These are phyloP conservation scores for Fragaria nilgerrensis DNA, from an alignment of 306 rosid species.

Conservation along the genomic window DNA sequence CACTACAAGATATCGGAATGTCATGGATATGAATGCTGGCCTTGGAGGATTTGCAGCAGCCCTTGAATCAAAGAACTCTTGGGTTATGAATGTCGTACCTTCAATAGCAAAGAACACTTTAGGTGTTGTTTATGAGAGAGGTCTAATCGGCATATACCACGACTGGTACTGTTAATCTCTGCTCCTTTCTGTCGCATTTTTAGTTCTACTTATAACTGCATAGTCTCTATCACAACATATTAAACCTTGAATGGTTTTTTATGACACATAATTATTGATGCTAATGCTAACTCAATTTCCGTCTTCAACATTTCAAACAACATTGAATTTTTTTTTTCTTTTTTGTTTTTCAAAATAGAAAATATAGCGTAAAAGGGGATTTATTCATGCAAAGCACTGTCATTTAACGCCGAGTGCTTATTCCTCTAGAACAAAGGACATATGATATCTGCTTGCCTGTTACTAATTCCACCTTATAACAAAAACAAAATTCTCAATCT, in stretches of 20 bases:
- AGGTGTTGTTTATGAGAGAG: constrained; percentile 89
- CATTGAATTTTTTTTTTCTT: not conserved
- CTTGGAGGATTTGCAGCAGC: constrained; percentile 98
- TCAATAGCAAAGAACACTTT: constrained; percentile 72
- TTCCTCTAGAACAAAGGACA: not conserved
- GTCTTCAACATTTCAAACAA: not conserved
- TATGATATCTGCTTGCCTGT: not conserved
- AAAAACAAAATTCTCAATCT: not conserved
- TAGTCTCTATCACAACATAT: not conserved
- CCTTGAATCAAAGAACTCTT: constrained; percentile 71
- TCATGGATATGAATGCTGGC: constrained; percentile 98
- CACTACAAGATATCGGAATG: constrained; percentile 68
- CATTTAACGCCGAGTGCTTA: not conserved
- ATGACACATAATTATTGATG: not conserved
- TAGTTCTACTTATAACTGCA: not conserved
- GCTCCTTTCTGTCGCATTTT: not conserved
- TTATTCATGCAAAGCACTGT: not conserved
- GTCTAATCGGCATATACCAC: constrained; percentile 91
- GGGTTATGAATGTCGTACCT: constrained; percentile 98
- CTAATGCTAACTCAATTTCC: not conserved
- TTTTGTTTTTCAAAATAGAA: not conserved
- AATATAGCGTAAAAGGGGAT: not conserved
- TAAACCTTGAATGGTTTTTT: not conserved
- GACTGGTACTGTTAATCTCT: constrained; percentile 61
- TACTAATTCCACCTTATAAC: constrained; percentile 7